These are phyloP conservation scores for Talaromyces atroroseus DNA, from an alignment of 2,329 filamentous ascomycete species.

Conservation along the genomic window DNA sequence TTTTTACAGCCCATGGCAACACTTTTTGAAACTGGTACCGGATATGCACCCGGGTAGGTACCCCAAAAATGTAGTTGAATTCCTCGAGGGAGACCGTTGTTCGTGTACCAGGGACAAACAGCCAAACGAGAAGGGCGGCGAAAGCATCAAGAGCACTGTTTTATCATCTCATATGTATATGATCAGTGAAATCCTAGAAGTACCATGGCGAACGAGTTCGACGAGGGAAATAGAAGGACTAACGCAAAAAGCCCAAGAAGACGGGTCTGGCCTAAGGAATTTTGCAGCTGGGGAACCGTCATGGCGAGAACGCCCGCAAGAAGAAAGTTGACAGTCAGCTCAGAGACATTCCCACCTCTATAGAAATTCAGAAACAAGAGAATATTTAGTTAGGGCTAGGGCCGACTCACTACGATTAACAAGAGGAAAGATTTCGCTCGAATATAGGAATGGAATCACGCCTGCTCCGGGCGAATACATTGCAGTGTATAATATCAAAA, in stretches of 20 bases:
- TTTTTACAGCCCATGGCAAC: constrained; percentile 31
- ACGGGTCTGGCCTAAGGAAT: constrained; percentile 9
- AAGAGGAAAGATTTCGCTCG: constrained; percentile 14
- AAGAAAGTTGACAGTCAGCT: constrained; percentile 13
- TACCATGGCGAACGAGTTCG: not conserved
- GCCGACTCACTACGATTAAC: constrained; percentile 7
- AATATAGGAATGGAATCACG: constrained; percentile 14
- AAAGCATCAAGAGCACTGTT: constrained; percentile 12
- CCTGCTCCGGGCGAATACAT: constrained; percentile 14
- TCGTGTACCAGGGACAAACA: constrained; percentile 16
- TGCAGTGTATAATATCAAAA: constrained; percentile 12
- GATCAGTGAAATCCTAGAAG: not conserved
- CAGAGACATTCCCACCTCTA: constrained; percentile 15
- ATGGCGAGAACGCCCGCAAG: constrained; percentile 11
- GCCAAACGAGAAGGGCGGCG: constrained; percentile 15
- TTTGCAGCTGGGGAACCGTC: constrained; percentile 11
- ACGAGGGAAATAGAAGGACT: not conserved
- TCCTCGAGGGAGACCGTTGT: constrained; percentile 41
- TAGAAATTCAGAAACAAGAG: not conserved
- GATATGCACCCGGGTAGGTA: constrained; percentile 29
- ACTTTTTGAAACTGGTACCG: constrained; percentile 30
- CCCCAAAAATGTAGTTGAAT: constrained; percentile 37
- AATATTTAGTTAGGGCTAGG: not conserved
- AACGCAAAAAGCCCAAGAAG: constrained; percentile 15
- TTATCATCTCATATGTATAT: not conserved